Percentiles rank a stretch among this genome's conserved stretches.
Evolutionary conservation across 306 rosid genomes (phyloP).

Genomic region (Nissolia schottii): DNA sequence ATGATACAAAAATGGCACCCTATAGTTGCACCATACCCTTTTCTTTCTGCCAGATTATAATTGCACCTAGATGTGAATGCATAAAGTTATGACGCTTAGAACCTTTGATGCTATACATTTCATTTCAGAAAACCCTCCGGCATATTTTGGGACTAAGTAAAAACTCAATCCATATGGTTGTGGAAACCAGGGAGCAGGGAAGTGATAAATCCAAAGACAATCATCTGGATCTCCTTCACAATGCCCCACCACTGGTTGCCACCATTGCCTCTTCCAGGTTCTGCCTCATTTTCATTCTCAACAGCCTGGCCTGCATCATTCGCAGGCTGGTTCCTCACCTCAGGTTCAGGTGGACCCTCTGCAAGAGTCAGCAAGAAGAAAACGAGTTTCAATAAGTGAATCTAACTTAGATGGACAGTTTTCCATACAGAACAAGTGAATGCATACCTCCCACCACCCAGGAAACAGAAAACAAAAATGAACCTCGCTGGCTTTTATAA

Average conservation of each 20-base stretch:
- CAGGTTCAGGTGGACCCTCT: conserved; percentile 68
- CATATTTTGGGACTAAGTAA: not conserved
- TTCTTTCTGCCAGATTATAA: conserved; percentile 8
- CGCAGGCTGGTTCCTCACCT: conserved; percentile 47
- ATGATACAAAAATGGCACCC: conserved; percentile 36
- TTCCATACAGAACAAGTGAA: not conserved
- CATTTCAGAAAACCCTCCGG: conserved; percentile 18
- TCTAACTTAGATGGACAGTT: not conserved
- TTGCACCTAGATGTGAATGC: conserved; percentile 24
- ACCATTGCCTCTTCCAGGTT: conserved; percentile 52
- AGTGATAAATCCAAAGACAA: conserved; percentile 90
- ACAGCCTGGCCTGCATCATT: conserved; percentile 42
- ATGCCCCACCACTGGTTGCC: conserved; percentile 92
- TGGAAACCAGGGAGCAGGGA: conserved; percentile 96
- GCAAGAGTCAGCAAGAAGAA: conserved; percentile 11
- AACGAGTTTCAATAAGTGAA: not conserved
- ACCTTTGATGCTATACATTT: conserved; percentile 31
- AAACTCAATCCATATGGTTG: conserved; percentile 63
- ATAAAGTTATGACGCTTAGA: conserved; percentile 25
- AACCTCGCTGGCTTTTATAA: conserved; percentile 1
- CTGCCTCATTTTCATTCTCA: conserved; percentile 61
- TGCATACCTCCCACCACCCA: not conserved
- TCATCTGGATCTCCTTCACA: conserved; percentile 90
- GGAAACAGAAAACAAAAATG: not conserved
- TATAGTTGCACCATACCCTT: conserved; percentile 22